phyloP scores from a whole-genome alignment of 768 basidiomycete species.

The Dacryopinax spathularia region DNA sequence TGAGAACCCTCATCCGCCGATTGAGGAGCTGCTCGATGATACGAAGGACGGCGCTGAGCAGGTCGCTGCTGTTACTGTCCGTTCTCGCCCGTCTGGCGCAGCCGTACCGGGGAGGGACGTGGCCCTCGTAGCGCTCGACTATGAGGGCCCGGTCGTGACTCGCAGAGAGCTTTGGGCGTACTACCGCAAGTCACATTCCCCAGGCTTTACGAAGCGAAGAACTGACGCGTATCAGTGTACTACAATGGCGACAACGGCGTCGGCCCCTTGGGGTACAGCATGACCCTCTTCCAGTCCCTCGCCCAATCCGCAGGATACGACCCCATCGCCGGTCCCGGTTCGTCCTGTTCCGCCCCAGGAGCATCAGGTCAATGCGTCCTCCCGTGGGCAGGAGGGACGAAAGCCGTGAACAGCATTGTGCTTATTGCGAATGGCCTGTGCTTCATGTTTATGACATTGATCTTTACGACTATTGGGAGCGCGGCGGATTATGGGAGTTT shows the following conservation, averaged over 20 bases:
- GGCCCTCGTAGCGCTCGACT: constrained; percentile 18
- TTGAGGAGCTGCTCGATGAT: neutral
- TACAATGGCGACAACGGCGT: constrained; percentile 52
- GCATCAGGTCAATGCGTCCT: constrained; percentile 64
- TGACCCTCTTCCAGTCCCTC: constrained; percentile 61
- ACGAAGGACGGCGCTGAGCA: neutral
- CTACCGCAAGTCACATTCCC: constrained; percentile 30
- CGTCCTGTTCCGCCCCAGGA: constrained; percentile 42
- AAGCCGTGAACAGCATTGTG: constrained; percentile 61
- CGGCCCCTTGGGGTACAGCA: constrained; percentile 34
- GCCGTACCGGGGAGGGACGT: neutral
- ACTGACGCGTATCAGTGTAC: constrained; percentile 38
- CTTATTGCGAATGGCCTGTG: constrained; percentile 60
- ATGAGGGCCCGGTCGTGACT: constrained; percentile 55
- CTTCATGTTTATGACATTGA: constrained; percentile 64
- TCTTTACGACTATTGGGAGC: constrained; percentile 64
- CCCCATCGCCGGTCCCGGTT: constrained; percentile 52
- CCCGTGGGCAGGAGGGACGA: constrained; percentile 61
- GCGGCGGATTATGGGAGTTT: constrained; percentile 63
- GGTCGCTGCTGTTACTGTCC: neutral
- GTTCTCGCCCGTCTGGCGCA: neutral
- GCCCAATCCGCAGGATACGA: constrained; percentile 63
- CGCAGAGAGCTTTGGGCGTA: constrained; percentile 67
- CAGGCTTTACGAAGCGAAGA: neutral
- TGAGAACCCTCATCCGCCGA: neutral